Base-by-base conservation (phyloP, 2,329 filamentous ascomycete genomes). In the Pyricularia pennisetigena region DNA sequence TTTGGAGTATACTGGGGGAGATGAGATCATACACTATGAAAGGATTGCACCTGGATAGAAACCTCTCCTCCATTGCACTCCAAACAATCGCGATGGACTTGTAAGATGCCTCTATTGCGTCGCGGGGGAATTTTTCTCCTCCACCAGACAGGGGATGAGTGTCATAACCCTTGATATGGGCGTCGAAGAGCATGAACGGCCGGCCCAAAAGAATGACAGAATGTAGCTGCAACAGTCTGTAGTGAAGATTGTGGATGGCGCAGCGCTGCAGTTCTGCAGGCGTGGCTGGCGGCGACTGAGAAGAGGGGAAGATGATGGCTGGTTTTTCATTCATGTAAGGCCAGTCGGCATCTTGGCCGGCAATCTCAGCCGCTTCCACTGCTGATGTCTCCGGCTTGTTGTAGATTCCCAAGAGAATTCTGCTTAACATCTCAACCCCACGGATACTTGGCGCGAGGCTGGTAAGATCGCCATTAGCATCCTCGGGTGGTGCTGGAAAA, bases 191-290 rank as follows among this genome's bases (percentile, higher is more conserved):
- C 69, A 90, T 87, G 74, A 90, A 90, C 0, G 88, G 88, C 30
- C 88, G 80, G 1, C 86, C 88, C 1, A 90, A 80, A 0, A 90
- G 79, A 29, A 90, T 83, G 61, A 89, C 82, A 0, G 86, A 85
- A 73, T 90, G 87, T 68, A 82, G 85, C 69, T 89, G 85, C 49
- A 89, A 78, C 28, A 90, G 77, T 69, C 88, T 88, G 69, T 84
- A 79, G 71, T 90, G 88, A 6, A 90, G 76, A n/a, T 87, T 83
- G 4, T 85, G 83, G 41, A 89, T 82, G 3, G 83, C 66, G 26
- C 16, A 20, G 29, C 66, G 66, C 9, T 59, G 49, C 23, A 59
- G 9, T 24, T 61, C 66, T 28, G 66, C 54, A 12, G 66, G 54
- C 7, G 66, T 61, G 16, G 54, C 12, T 12, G 66, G 66, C n/a